Base-by-base conservation (phyloP, 441 rosid species). In the Arabidopsis hybrid region DNA sequence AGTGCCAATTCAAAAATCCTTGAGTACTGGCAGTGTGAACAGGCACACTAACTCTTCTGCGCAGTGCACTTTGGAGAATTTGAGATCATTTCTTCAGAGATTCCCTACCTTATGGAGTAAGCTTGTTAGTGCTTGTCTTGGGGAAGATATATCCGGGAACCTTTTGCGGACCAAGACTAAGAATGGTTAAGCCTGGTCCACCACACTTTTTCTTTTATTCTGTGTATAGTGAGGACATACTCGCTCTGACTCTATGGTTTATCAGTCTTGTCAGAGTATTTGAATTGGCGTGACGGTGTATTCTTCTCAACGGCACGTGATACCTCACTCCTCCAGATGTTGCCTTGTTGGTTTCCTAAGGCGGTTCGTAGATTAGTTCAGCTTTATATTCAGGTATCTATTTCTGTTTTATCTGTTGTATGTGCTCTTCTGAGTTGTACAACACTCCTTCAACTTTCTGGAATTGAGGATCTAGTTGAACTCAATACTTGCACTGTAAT, bases 261-360 rank as follows among this genome's bases (percentile, higher is more conserved):
- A 81, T 82, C 87, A 88, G 93, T 79, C 77, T 82, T 96, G 76
- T 84, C 92, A 72, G 86, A 87, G 80, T 93, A 90, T 82, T 88
- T 96, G 52, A 89, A 83, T 73, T 96, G 98, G 98, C 97, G 98
- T 26, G 98, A 93, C 78, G 83, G 80, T 60, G 82, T 96, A 74
- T 96, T 93, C 88, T 96, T 87, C 85, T 96, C 98, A 81, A 67
- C 93, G 58, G 88, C 85, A 59, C 92, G 83, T 81, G 98, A 96
- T 84, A 88, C 99, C 78, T 96, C 99, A 49, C 96, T 96, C 69
- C 79, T 91, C 53, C 98, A 96, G 84, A 96, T 96, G 95, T 80
- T 96, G 82, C 98, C 99, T 40, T 93, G 85, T 82, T 90, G 98
- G 99, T 93, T 96, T 77, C 99, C 99, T 17, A 96, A 90, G 85